These are phyloP conservation scores for Brassica cretica DNA, from an alignment of 345 rosid genomes.

Conservation along the genomic window DNA sequence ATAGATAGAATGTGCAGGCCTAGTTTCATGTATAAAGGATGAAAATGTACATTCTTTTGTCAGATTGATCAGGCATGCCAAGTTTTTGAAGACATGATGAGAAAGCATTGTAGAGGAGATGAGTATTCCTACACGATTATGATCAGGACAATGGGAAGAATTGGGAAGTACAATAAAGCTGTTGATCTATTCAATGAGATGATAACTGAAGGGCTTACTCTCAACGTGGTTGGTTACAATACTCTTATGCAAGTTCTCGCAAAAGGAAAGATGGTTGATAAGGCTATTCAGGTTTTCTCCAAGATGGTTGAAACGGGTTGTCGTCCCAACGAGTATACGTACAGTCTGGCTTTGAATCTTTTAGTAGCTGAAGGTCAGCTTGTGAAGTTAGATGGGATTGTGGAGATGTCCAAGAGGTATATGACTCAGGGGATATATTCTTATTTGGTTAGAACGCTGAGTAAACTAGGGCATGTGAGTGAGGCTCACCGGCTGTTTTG, in stretches of 20 bases:
- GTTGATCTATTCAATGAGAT: conserved; percentile 69
- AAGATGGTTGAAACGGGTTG: conserved; percentile 66
- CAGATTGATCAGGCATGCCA: conserved; percentile 71
- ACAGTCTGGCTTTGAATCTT: conserved; percentile 57
- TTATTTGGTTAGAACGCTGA: conserved; percentile 66
- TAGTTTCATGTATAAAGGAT: conserved; percentile 49
- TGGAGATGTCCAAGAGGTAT: conserved; percentile 68
- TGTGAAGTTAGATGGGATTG: conserved; percentile 56
- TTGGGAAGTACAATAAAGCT: conserved; percentile 61
- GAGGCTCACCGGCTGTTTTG: conserved; percentile 88
- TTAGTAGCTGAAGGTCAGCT: conserved; percentile 70
- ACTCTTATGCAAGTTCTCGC: conserved; percentile 80
- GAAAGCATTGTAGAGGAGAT: conserved; percentile 65
- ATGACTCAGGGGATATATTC: conserved; percentile 76
- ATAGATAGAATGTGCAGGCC: background rate
- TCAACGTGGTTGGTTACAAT: conserved; percentile 65
- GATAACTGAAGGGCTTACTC: conserved; percentile 55
- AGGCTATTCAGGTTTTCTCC: conserved; percentile 65
- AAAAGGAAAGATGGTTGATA: conserved; percentile 63
- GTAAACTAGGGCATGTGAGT: conserved; percentile 72
- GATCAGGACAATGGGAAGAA: conserved; percentile 76
- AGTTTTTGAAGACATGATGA: conserved; percentile 84
- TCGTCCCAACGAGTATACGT: conserved; percentile 71
- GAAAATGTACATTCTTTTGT: conserved; percentile 61
- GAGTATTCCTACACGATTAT: conserved; percentile 81